Base-by-base conservation (phyloP, 441 rosid species). In the Populus hybrid region DNA sequence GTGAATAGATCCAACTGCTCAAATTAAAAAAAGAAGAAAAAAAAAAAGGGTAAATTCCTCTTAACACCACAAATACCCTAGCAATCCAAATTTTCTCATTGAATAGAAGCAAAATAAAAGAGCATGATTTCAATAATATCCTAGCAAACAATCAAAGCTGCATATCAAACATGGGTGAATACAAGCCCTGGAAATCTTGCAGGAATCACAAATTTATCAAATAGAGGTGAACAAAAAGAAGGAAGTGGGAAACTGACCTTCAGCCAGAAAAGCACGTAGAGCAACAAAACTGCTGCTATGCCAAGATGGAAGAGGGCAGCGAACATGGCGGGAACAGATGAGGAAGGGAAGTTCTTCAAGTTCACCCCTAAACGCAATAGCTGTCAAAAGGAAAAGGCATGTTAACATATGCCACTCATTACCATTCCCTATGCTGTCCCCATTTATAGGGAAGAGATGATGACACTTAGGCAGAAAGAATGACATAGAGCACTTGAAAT, bases 1-100 rank as follows among this genome's bases (percentile, higher is more conserved):
- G 93, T 91, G 87, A 96, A 96, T 65, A 96, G 93, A 86, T 96
- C 97, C 95, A 94, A 80, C 99, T 96, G 92, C 76, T 75, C 26
- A 76, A 69, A 40, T 3, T 70, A 79, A 69, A 4, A 73, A 57
- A 40, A 3, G 4, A 24, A 26, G 2, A 26, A 26, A 26, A 8
- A 24, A 65, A n/a, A 6, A 1, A 8, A 6, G 23, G 6, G 10
- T 16, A 14, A 32, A 59, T 38, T 38, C 3, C 12, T 3, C 73
- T 30, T 26, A 67, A 18, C 11, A 67, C 11, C 70, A 28, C 70
- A n/a, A 67, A 8, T 66, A 66, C 18, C 8, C 69, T 5, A 5
- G 35, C 35, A 66, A 20, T 63, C 23, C 28, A 21, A 23, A n/a
- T 10, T 40, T 40, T 46, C 57, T 1, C 57, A 46, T 46, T 46